A percentile compares a stretch with the other conserved stretches of the same genome.
phyloP scores from a whole-genome alignment of 2,329 filamentous ascomycete species.

The Penicillium sclerotigenum region DNA sequence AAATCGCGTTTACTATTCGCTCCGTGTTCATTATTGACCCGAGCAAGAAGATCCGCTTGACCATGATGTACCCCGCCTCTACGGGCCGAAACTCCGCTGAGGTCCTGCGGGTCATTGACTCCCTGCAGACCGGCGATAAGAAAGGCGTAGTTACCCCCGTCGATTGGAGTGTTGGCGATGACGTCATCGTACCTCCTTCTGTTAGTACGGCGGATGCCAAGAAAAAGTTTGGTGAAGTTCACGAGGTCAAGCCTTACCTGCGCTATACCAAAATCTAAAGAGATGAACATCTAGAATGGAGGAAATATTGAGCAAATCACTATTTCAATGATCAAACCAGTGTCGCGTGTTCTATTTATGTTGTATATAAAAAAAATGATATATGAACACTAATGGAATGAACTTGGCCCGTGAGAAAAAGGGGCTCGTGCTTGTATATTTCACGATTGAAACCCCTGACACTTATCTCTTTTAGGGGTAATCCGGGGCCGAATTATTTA shows the following conservation, averaged over 20 bases:
- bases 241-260: conserved; percentile 54
- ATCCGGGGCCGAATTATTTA: background rate
- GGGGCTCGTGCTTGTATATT: background rate
- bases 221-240: conserved; percentile 77
- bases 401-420: background rate
- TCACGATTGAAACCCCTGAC: conserved; percentile 13
- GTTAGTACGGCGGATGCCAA: conserved; percentile 82
- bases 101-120: conserved; percentile 76
- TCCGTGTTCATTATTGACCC: conserved; percentile 95
- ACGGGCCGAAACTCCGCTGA: conserved; percentile 81
- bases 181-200: conserved; percentile 85
- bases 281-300: background rate
- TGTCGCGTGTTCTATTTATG: background rate
- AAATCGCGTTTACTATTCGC: conserved; percentile 86
- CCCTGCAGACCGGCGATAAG: conserved; percentile 81
- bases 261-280: conserved; percentile 22
- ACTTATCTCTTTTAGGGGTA: conserved; percentile 12
- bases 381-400: background rate
- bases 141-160: conserved; percentile 85
- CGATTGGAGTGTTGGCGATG: conserved; percentile 84
- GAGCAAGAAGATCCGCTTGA: conserved; percentile 87
- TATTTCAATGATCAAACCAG: background rate
- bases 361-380: too few species aligned
- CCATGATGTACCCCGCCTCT: conserved; percentile 88
- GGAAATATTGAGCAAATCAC: background rate